phyloP scores from a whole-genome alignment of 805 yeast species.

The Starmerella bombi region DNA sequence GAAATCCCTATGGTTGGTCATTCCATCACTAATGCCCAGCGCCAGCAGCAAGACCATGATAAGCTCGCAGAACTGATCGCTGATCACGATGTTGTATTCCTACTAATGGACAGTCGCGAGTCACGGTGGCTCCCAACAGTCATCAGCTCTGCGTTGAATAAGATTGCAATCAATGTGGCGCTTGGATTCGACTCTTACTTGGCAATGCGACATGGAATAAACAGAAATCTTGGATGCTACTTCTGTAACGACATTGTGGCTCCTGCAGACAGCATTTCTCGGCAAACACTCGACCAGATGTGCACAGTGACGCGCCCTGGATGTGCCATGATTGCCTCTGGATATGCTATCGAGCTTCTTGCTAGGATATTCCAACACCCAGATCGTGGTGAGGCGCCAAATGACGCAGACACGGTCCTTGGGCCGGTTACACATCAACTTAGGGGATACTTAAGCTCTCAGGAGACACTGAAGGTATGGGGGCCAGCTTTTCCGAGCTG shows the following conservation, averaged over 20 bases:
- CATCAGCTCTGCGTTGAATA: conserved; percentile 49
- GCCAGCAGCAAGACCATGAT: conserved; percentile 41
- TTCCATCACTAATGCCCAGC: conserved; percentile 46
- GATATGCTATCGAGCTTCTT: conserved; percentile 72
- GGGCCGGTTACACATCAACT: conserved; percentile 83
- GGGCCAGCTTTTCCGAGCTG: conserved; percentile 69
- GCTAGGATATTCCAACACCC: conserved; percentile 64
- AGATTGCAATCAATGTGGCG: conserved; percentile 81
- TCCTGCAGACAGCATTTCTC: conserved; percentile 76
- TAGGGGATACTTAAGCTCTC: conserved; percentile 67
- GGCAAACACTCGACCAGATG: conserved; percentile 91
- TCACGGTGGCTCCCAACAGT: conserved; percentile 96
- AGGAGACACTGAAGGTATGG: conserved; percentile 47
- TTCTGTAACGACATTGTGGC: conserved; percentile 94
- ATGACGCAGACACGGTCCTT: conserved; percentile 32
- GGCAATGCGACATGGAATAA: conserved; percentile 83
- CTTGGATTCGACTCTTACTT: conserved; percentile 86
- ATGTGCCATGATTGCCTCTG: conserved; percentile 74
- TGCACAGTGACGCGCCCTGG: conserved; percentile 98
- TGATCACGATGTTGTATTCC: conserved; percentile 61
- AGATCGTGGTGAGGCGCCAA: conserved; percentile 35
- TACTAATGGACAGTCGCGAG: conserved; percentile 89
- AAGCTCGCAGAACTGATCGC: conserved; percentile 40
- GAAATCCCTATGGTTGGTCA: conserved; percentile 97
- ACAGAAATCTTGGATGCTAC: conserved; percentile 66